These are phyloP conservation scores for Mytilinidion resinicola DNA, from an alignment of 495 filamentous ascomycete species.

Conservation along the genomic window DNA sequence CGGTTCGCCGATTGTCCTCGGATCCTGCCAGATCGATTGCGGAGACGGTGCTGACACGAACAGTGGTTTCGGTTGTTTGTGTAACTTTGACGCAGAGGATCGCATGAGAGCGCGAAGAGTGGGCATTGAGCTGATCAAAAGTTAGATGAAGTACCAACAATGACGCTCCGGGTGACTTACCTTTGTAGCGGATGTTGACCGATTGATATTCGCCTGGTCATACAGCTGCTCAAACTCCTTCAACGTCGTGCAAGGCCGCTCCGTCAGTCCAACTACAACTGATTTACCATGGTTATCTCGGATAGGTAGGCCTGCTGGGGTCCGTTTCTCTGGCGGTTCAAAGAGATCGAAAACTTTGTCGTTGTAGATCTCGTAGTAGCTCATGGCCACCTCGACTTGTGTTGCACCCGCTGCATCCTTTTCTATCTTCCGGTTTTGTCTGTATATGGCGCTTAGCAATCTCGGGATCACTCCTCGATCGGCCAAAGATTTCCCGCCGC, in stretches of 20 bases:
- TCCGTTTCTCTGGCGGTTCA: constrained; percentile 83
- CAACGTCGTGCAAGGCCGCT: constrained; percentile 73
- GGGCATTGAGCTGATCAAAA: constrained; percentile 65
- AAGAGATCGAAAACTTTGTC: constrained; percentile 78
- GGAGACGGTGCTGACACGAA: constrained; percentile 73
- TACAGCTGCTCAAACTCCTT: constrained; percentile 92
- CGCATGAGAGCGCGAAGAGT: constrained; percentile 89
- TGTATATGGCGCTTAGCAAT: constrained; percentile 79
- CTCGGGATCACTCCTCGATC: constrained; percentile 90
- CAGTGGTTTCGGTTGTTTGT: constrained; percentile 63
- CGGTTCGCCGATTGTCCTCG: constrained; percentile 90
- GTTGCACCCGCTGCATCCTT: constrained; percentile 75
- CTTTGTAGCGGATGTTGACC: constrained; percentile 89
- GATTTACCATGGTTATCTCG: constrained; percentile 91
- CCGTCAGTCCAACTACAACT: constrained; percentile 83
- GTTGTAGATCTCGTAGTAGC: constrained; percentile 99
- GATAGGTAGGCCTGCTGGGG: constrained; percentile 73
- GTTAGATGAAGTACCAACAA: background rate
- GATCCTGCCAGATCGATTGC: constrained; percentile 96
- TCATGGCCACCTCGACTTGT: constrained; percentile 69
- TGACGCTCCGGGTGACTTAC: constrained; percentile 29
- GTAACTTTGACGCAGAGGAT: constrained; percentile 85
- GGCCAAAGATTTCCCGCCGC: constrained; percentile 79
- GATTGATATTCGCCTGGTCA: constrained; percentile 88
- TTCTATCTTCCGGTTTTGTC: constrained; percentile 75